A percentile compares a stretch with the other conserved stretches of the same genome.
These are phyloP conservation scores for Globisporangium heterothallicum DNA, from an alignment of 352 stramenopile species.

Conservation along the genomic window DNA sequence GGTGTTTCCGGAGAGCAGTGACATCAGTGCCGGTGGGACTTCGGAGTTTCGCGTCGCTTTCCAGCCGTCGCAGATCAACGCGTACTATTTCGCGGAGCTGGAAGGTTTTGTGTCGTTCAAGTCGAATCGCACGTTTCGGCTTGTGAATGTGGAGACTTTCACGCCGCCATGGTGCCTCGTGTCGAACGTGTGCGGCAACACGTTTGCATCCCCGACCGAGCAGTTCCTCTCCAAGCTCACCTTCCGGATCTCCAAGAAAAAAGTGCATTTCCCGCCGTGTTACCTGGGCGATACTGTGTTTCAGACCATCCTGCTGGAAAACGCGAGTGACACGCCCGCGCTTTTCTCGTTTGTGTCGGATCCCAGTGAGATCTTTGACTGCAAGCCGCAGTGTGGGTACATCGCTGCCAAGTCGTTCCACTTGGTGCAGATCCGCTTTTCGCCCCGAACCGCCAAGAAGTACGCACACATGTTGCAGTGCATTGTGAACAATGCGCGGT, in stretches of 20 bases:
- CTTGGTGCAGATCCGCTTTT: constrained; percentile 78
- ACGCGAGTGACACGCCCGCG: constrained; percentile 84
- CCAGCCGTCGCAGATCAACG: constrained; percentile 60
- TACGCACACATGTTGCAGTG: constrained; percentile 60
- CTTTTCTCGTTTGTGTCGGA: constrained; percentile 81
- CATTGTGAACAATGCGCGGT: constrained; percentile 61
- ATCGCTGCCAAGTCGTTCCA: constrained; percentile 77
- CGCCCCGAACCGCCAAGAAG: constrained; percentile 33
- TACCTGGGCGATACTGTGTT: constrained; percentile 87
- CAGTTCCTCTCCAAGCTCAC: constrained; percentile 88
- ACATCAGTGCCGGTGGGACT: constrained; percentile 75
- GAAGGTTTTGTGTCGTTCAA: constrained; percentile 89
- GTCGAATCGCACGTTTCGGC: constrained; percentile 90
- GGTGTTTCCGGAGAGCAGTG: constrained; percentile 60
- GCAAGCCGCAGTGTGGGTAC: constrained; percentile 64
- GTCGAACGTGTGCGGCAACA: constrained; percentile 78
- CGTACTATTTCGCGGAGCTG: constrained; percentile 89
- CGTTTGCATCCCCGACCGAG: constrained; percentile 70
- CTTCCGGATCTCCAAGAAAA: constrained; percentile 45
- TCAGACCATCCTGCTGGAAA: constrained; percentile 85
- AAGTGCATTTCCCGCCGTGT: constrained; percentile 82
- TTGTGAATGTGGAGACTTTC: constrained; percentile 90
- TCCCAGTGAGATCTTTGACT: constrained; percentile 50
- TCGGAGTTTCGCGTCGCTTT: constrained; percentile 85
- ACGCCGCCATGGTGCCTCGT: constrained; percentile 87